A percentile compares a stretch with the other conserved stretches of the same genome.
phyloP scores from a whole-genome alignment of 176 grass and related monocot genomes.

The Microstegium vimineum region DNA sequence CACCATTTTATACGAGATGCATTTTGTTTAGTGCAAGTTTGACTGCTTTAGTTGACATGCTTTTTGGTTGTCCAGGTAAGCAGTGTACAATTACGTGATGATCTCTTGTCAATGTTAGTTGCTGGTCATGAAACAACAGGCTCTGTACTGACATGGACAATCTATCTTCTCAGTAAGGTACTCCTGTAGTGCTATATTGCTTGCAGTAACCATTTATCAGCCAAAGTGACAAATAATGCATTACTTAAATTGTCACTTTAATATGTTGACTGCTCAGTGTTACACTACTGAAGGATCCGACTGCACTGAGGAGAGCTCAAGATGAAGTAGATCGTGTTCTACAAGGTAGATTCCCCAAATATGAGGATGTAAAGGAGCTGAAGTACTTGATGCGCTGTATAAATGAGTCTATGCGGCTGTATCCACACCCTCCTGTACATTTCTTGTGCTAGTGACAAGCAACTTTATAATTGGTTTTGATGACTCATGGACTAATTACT shows the following conservation, averaged over 20 bases:
- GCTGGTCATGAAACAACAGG: constrained; percentile 99
- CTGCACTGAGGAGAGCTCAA: constrained; percentile 69
- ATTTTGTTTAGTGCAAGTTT: constrained; percentile 5
- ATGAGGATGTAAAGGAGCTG: constrained; percentile 96
- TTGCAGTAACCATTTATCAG: background rate
- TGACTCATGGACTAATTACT: constrained; percentile 33
- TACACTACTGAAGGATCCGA: constrained; percentile 66
- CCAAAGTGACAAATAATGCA: constrained; percentile 17
- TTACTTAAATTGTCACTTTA: constrained; percentile 48
- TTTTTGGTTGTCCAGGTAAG: constrained; percentile 52
- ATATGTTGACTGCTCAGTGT: constrained; percentile 64
- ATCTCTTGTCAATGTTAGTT: constrained; percentile 98
- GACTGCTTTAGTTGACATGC: constrained; percentile 6
- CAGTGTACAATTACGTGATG: constrained; percentile 87
- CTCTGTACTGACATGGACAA: constrained; percentile 94
- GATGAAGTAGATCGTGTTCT: constrained; percentile 85
- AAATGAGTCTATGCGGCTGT: constrained; percentile 98
- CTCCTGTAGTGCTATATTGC: constrained; percentile 13
- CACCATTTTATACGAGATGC: background rate
- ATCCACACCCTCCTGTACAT: constrained; percentile 92
- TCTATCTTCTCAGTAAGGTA: constrained; percentile 99
- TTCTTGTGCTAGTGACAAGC: constrained; percentile 35
- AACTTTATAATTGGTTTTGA: constrained; percentile 19
- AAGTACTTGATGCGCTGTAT: constrained; percentile 99
- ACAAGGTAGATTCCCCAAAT: constrained; percentile 94